Conservation (phyloP, 176 grass and related monocot genomes). For the Alopecurus myosuroides region DNA sequence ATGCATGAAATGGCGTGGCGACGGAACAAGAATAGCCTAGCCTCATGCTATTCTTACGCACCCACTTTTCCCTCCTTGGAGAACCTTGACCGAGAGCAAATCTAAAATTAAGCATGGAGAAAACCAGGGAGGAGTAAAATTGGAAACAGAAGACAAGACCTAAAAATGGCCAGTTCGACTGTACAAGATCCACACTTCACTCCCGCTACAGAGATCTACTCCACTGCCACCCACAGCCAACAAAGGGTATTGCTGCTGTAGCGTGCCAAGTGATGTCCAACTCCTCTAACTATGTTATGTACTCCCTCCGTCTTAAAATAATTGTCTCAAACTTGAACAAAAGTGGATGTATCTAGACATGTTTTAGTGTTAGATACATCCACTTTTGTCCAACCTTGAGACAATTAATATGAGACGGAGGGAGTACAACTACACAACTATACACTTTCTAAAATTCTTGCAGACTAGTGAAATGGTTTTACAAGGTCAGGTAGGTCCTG, state of each 20-base stretch:
- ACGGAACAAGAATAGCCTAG: conserved; percentile 18
- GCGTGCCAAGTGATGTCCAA: neutral
- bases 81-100: neutral
- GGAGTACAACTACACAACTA: conserved; percentile 79
- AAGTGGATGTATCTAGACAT: too few relatives aligned
- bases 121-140: neutral
- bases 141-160: neutral
- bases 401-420: too few relatives aligned
- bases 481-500: conserved; percentile 78
- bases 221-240: neutral
- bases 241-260: neutral
- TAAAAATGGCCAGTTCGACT: conserved; percentile 15
- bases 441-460: conserved; percentile 31
- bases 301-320: too few relatives aligned
- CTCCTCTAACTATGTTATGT: conserved; percentile 37
- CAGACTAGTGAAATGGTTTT: conserved; percentile 14
- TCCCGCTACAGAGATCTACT: neutral
- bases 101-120: conserved; percentile 17
- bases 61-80: neutral
- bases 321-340: too few relatives aligned
- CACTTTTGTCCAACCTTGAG: too few relatives aligned
- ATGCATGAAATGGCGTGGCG: conserved; percentile 25
- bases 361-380: too few relatives aligned
- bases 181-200: neutral
- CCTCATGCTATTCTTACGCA: conserved; percentile 39